These are phyloP conservation scores for Colletotrichum spinosum DNA, from an alignment of 2,329 filamentous ascomycete species.

Conservation along the genomic window DNA sequence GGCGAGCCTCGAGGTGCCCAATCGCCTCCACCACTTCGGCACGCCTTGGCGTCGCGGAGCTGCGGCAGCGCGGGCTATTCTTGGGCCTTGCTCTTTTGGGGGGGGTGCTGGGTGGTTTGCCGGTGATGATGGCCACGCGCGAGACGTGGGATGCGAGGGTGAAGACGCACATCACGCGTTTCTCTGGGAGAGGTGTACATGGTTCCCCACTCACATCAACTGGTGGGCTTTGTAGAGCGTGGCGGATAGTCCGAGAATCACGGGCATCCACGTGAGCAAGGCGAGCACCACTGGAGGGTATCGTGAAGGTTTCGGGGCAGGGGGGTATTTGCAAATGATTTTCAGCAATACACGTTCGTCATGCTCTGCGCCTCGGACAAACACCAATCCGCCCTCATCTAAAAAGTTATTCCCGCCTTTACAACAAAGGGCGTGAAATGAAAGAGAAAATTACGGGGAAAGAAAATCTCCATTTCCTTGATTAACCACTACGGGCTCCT, in stretches of 20 bases:
- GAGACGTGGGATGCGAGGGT: too few species aligned
- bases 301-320: neutral
- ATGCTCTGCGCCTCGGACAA: neutral
- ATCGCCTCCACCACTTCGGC: conserved; percentile 32
- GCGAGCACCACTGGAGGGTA: neutral
- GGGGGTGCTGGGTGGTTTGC: conserved; percentile 4
- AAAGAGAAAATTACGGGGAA: too few species aligned
- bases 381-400: neutral
- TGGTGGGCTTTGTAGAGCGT: neutral
- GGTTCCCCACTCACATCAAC: too few species aligned
- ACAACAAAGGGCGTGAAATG: too few species aligned
- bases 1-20: conserved; percentile 10
- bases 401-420: too few species aligned
- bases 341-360: conserved; percentile 1
- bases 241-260: neutral
- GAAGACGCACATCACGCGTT: too few species aligned
- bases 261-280: neutral
- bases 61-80: conserved; percentile 32
- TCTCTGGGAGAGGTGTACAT: too few species aligned
- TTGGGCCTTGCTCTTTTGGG: neutral
- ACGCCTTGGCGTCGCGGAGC: conserved; percentile 36
- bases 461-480: too few species aligned
- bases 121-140: too few species aligned
- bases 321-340: conserved; percentile 17
- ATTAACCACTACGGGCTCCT: too few species aligned